phyloP scores from a whole-genome alignment of 495 filamentous ascomycete genomes.

The Podospora comata region DNA sequence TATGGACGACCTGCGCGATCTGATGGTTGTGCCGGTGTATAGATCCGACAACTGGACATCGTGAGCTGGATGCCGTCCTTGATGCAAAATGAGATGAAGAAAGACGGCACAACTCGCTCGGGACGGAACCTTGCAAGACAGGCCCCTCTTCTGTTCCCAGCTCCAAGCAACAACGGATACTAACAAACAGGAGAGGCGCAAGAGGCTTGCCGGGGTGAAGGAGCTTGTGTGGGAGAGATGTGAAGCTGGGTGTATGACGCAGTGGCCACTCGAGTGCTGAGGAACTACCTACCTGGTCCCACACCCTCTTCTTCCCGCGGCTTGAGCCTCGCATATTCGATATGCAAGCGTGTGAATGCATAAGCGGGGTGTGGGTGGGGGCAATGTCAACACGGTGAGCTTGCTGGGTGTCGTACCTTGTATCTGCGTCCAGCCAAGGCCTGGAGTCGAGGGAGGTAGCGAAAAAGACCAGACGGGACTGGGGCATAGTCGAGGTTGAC shows the following conservation, averaged over 20 bases:
- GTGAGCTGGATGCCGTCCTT: neutral
- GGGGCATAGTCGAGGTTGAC: neutral
- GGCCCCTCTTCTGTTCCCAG: neutral
- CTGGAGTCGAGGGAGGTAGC: neutral
- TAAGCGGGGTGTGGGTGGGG: neutral
- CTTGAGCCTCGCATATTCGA: slow-evolving; percentile 1
- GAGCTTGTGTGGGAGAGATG: neutral
- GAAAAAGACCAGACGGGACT: neutral
- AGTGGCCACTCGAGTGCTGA: slow-evolving; percentile 2
- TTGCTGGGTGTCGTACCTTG: neutral
- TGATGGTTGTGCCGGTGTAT: slow-evolving; percentile 3
- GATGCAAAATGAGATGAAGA: slow-evolving; percentile 1
- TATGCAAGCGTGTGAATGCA: neutral
- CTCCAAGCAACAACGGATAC: neutral
- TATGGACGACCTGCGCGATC: neutral
- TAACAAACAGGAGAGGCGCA: neutral
- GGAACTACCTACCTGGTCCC: neutral
- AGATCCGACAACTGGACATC: slow-evolving; percentile 1
- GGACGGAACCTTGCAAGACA: neutral
- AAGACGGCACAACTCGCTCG: neutral
- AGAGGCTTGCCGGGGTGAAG: neutral
- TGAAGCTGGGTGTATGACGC: slow-evolving; percentile 1
- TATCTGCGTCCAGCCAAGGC: neutral
- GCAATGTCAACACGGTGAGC: neutral
- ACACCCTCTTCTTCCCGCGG: slow-evolving; percentile 1